Evolutionary conservation across 805 yeast genomes (phyloP).

Genomic region (Suhomyces canberraensis): DNA sequence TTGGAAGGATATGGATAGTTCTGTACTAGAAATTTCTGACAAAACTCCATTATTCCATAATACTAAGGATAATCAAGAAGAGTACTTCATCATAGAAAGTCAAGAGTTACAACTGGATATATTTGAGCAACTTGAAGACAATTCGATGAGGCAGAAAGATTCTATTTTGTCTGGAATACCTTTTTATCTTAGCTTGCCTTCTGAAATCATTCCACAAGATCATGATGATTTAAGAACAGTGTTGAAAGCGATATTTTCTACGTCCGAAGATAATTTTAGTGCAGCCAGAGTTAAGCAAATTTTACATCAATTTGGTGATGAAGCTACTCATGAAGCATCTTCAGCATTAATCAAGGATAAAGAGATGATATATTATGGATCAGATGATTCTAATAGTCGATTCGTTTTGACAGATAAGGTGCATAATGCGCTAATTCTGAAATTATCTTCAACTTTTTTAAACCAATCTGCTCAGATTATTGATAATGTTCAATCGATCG

Average conservation of each 20-base stretch:
- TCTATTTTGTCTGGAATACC: conserved; percentile 44
- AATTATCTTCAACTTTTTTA: conserved; percentile 37
- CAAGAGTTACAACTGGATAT: conserved; percentile 15
- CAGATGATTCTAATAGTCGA: conserved; percentile 38
- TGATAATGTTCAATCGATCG: conserved; percentile 37
- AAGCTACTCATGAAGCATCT: conserved; percentile 48
- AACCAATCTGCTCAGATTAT: conserved; percentile 47
- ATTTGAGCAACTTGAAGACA: conserved; percentile 47
- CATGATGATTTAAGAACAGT: conserved; percentile 38
- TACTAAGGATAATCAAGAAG: conserved; percentile 46
- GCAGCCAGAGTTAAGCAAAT: conserved; percentile 44
- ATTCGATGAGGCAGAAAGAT: conserved; percentile 73
- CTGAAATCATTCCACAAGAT: conserved; percentile 9
- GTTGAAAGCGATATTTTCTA: conserved; percentile 57
- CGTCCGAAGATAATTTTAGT: conserved; percentile 47
- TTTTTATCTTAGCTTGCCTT: conserved; percentile 35
- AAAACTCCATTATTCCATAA: conserved; percentile 38
- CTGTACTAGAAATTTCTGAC: conserved; percentile 25
- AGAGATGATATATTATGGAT: conserved; percentile 50
- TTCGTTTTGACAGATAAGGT: conserved; percentile 58
- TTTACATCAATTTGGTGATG: conserved; percentile 45
- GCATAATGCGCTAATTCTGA: conserved; percentile 34
- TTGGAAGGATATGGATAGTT: conserved; percentile 60
- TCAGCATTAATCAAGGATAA: conserved; percentile 50
- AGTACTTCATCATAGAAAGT: conserved; percentile 41